Percentiles rank a stretch among this genome's conserved stretches.
Evolutionary conservation across 2,329 filamentous ascomycete genomes (phyloP).

Genomic region (Venturia effusa): DNA sequence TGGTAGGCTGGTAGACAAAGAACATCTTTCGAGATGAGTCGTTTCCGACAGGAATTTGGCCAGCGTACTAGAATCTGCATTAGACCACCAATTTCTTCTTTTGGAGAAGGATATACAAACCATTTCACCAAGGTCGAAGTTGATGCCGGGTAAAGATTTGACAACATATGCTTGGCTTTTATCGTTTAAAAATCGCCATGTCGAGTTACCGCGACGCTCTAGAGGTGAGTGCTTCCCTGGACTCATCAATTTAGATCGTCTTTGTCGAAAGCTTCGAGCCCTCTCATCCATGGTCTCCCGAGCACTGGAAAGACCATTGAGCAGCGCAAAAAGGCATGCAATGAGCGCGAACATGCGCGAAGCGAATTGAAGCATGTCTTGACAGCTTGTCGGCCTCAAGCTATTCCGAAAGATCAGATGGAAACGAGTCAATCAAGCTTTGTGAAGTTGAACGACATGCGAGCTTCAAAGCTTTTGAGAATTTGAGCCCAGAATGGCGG

Average conservation of each 20-base stretch:
- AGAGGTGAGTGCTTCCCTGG: neutral
- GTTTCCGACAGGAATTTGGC: conserved; percentile 15
- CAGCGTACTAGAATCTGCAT: conserved; percentile 11
- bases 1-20: conserved; percentile 16
- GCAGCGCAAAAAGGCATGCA: conserved; percentile 1
- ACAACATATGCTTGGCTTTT: conserved; percentile 10
- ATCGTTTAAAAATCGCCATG: neutral
- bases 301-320: neutral
- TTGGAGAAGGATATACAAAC: neutral
- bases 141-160: conserved; percentile 13
- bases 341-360: neutral
- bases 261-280: neutral
- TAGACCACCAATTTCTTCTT: neutral
- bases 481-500: neutral
- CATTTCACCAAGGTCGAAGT: conserved; percentile 16
- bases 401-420: neutral
- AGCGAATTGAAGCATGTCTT: neutral
- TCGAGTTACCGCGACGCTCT: neutral
- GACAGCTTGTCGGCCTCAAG: neutral
- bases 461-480: neutral
- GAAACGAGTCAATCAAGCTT: neutral
- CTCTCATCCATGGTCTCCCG: conserved; percentile 1
- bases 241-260: neutral
- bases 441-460: neutral
- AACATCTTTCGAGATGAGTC: conserved; percentile 15